These are phyloP conservation scores for Quercus gilva DNA, from an alignment of 306 rosid species.

Conservation along the genomic window DNA sequence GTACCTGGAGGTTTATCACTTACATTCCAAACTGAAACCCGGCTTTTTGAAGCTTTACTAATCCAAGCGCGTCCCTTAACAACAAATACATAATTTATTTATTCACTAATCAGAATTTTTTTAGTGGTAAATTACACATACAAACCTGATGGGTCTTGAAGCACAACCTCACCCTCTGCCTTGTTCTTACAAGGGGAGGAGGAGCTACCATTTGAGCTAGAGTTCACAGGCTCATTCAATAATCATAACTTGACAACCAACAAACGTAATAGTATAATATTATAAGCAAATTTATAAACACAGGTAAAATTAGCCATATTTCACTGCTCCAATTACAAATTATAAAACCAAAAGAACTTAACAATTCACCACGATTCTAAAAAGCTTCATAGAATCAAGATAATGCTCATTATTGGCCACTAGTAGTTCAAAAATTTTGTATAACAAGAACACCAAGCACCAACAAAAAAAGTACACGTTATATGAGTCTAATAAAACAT, in stretches of 20 bases:
- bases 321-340: neutral
- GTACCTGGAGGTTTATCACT: conserved; percentile 69
- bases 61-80: conserved; percentile 74
- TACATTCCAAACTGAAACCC: conserved; percentile 50
- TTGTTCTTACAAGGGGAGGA: no score
- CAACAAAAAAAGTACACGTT: neutral
- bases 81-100: neutral
- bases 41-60: conserved; percentile 52
- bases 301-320: neutral
- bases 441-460: neutral
- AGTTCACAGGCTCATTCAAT: conserved; percentile 6
- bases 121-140: neutral
- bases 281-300: neutral
- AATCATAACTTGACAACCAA: neutral
- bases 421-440: neutral
- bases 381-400: no score
- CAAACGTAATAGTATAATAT: neutral
- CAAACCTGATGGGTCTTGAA: neutral
- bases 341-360: neutral
- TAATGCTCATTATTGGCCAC: neutral
- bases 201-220: no score
- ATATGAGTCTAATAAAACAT: neutral
- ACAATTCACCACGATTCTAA: neutral
- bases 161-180: no score
- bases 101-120: conserved; percentile 22